Base-by-base conservation (phyloP, 1,284 basidiomycete genomes). In the Nidula niveotomentosa region DNA sequence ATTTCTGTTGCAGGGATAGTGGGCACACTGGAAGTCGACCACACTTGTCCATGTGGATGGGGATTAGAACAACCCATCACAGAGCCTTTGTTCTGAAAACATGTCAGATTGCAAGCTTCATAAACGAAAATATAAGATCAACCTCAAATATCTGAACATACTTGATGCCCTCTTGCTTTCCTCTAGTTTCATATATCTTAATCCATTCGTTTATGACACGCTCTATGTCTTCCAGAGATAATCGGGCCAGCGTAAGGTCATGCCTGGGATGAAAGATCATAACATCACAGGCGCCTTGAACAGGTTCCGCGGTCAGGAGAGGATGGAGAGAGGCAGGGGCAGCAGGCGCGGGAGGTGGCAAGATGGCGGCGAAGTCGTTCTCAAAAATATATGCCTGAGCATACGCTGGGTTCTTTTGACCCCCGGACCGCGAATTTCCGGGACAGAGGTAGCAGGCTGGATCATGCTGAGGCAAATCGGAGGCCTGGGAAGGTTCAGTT, bases 1-100 rank as follows among this genome's bases (percentile, higher is more conserved):
- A 93, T 73, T 65, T 93, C 91, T 50, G 75, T 83, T 3, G 83
- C 77, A 0, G 90, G 86, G 48, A 91, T 71, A 8, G 86, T 83
- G 1, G 94, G 94, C 4, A 94, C 73, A 36, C 79, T 80, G 1
- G 89, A 92, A 4, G 91, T 72, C 1, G 90, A 91, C 93, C 94
- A 96, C 12, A 90, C 85, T 73, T 98, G 96, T 10, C 94, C 93
- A 69, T 98, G 96, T 0, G 96, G 94, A 66, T 98, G 96, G 17
- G 95, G 94, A 65, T 97, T 98, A 8, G 91, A 94, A 66, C 94
- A 96, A 7, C 96, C 96, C 96, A 98, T 97, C 75, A 95, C 94
- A 2, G 88, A 75, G 6, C 95, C 96, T 71, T 96, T 96, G 74
- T 97, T 98, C 90, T 97, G 39, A 49, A 10, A 35, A 34, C 30